phyloP scores from a whole-genome alignment of 1,284 basidiomycete genomes.

The Sporisorium graminicola region DNA sequence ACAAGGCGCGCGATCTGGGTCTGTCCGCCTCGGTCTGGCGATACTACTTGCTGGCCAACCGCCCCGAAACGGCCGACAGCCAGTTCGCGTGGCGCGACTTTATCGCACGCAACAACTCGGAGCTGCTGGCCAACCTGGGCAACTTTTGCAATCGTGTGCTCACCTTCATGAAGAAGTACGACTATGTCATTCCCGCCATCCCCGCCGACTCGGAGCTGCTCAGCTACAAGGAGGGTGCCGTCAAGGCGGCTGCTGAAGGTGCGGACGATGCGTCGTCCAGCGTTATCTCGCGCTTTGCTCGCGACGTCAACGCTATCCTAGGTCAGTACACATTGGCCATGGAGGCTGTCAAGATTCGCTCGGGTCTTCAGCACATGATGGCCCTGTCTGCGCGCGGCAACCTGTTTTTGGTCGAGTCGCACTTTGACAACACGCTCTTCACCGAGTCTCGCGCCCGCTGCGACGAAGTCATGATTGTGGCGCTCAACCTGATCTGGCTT shows the following conservation, averaged over 20 bases:
- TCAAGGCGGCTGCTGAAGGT: slow-evolving; percentile 32
- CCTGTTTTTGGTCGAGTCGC: slow-evolving; percentile 89
- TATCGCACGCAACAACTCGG: slow-evolving; percentile 92
- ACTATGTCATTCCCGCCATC: slow-evolving; percentile 76
- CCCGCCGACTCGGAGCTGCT: slow-evolving; percentile 56
- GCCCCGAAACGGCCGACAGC: slow-evolving; percentile 93
- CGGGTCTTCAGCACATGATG: slow-evolving; percentile 90
- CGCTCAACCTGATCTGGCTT: slow-evolving; percentile 92
- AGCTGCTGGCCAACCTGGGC: slow-evolving; percentile 95
- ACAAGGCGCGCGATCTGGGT: slow-evolving; percentile 91
- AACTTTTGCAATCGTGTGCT: slow-evolving; percentile 97
- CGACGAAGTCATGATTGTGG: slow-evolving; percentile 86
- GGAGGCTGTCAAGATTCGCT: slow-evolving; percentile 90
- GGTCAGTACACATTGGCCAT: slow-evolving; percentile 86
- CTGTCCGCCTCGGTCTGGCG: slow-evolving; percentile 95
- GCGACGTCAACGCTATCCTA: slow-evolving; percentile 83
- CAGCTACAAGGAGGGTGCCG: slow-evolving; percentile 45
- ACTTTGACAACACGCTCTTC: slow-evolving; percentile 91
- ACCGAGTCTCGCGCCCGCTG: slow-evolving; percentile 84
- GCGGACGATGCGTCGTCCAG: slow-evolving; percentile 35
- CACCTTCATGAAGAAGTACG: slow-evolving; percentile 93
- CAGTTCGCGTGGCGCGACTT: slow-evolving; percentile 98
- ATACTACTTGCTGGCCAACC: slow-evolving; percentile 92
- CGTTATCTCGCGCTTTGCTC: slow-evolving; percentile 75
- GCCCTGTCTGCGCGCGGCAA: slow-evolving; percentile 91